These are phyloP conservation scores for Botrytis medusae DNA, from an alignment of 2,329 filamentous ascomycete genomes.

Conservation along the genomic window DNA sequence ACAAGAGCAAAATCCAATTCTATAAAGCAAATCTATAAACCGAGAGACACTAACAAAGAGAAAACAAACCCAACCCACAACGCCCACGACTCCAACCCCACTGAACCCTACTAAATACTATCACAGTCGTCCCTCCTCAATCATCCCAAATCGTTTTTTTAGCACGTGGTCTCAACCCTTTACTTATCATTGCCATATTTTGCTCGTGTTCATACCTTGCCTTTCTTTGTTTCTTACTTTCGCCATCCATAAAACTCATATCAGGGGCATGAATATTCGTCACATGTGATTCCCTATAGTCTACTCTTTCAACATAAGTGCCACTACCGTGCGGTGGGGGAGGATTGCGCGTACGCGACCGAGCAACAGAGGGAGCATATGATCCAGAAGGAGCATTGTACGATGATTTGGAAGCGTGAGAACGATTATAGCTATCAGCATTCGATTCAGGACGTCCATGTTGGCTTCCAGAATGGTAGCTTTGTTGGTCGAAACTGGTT, in stretches of 20 bases:
- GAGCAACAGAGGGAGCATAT: not conserved
- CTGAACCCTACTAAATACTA: not conserved
- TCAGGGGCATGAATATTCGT: too few relatives aligned
- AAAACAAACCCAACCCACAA: not conserved
- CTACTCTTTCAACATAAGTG: not conserved
- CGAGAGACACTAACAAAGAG: not conserved
- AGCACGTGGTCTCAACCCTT: too few relatives aligned
- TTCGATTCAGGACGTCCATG: not conserved
- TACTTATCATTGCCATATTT: fast-evolving
- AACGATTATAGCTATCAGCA: not conserved
- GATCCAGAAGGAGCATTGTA: not conserved
- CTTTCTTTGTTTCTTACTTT: not conserved
- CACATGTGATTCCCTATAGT: too few relatives aligned
- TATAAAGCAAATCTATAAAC: not conserved
- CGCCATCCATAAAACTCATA: not conserved
- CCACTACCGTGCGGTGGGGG: too few relatives aligned
- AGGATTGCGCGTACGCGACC: not conserved
- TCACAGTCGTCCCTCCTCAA: not conserved
- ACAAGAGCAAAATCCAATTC: not conserved
- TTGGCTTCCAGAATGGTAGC: too few relatives aligned
- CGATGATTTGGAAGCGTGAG: not conserved
- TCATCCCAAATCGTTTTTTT: too few relatives aligned
- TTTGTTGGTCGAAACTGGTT: too few relatives aligned
- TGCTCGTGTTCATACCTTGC: not conserved
- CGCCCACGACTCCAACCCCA: not conserved